A percentile compares a stretch with the other conserved stretches of the same genome.
Evolutionary conservation across 805 yeast species (phyloP).

Genomic region (Pichia insulana): DNA sequence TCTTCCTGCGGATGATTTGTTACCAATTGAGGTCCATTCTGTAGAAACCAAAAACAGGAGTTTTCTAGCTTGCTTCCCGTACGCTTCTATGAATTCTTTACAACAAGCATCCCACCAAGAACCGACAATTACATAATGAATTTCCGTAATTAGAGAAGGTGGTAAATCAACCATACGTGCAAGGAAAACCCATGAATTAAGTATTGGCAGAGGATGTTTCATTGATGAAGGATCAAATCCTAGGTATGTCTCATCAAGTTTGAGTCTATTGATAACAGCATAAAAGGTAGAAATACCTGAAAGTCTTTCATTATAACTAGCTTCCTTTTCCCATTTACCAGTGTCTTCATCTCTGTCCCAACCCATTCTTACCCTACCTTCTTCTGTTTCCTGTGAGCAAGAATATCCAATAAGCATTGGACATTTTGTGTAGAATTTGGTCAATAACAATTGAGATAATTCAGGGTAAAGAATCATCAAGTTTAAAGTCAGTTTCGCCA

Average conservation of each 20-base stretch:
- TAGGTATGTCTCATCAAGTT: slow-evolving; percentile 21
- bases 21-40: slow-evolving; percentile 47
- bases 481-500: slow-evolving; percentile 56
- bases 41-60: slow-evolving; percentile 38
- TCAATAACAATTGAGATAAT: slow-evolving; percentile 49
- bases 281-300: slow-evolving; percentile 80
- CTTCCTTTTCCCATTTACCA: slow-evolving; percentile 47
- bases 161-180: slow-evolving; percentile 63
- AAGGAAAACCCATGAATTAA: slow-evolving; percentile 59
- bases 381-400: slow-evolving; percentile 67
- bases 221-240: slow-evolving; percentile 16
- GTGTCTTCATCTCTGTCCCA: slow-evolving; percentile 51
- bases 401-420: slow-evolving; percentile 81
- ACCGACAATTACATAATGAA: slow-evolving; percentile 63
- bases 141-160: slow-evolving; percentile 41
- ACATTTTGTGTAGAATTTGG: slow-evolving; percentile 86
- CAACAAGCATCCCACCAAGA: slow-evolving; percentile 93
- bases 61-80: slow-evolving; percentile 66
- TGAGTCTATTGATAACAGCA: slow-evolving; percentile 58
- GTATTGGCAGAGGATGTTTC: slow-evolving; percentile 48
- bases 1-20: slow-evolving; percentile 61
- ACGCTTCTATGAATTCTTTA: slow-evolving; percentile 41
- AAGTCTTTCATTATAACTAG: slow-evolving; percentile 74
- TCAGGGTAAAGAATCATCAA: slow-evolving; percentile 42
- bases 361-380: slow-evolving; percentile 81